These are phyloP conservation scores for Ilyonectria destructans DNA, from an alignment of 2,329 filamentous ascomycete genomes.

Conservation along the genomic window DNA sequence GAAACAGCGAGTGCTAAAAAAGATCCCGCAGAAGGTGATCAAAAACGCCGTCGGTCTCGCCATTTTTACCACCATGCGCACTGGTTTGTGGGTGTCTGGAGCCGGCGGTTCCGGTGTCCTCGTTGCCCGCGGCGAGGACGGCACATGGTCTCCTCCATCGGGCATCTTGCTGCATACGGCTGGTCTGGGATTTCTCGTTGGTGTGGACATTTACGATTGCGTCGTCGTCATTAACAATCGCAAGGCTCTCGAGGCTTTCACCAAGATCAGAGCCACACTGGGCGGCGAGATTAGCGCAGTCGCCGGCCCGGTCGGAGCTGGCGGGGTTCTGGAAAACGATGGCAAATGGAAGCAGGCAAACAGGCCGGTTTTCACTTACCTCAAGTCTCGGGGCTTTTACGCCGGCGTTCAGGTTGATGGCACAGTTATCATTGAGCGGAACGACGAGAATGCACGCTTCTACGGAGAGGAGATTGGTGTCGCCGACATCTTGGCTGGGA, in stretches of 20 bases:
- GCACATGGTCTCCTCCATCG: slow-evolving; percentile 83
- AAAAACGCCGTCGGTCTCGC: slow-evolving; percentile 77
- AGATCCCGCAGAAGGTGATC: slow-evolving; percentile 72
- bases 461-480: slow-evolving; percentile 75
- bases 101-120: slow-evolving; percentile 78
- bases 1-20: slow-evolving; percentile 65
- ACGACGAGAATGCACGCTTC: slow-evolving; percentile 88
- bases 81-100: slow-evolving; percentile 77
- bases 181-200: slow-evolving; percentile 84
- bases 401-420: slow-evolving; percentile 90
- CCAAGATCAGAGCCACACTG: slow-evolving; percentile 80
- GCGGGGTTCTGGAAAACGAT: slow-evolving; percentile 78
- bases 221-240: slow-evolving; percentile 87
- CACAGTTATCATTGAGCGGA: slow-evolving; percentile 86
- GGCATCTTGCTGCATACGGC: slow-evolving; percentile 87
- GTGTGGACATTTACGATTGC: slow-evolving; percentile 90
- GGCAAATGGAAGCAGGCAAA: slow-evolving; percentile 67
- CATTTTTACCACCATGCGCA: slow-evolving; percentile 80
- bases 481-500: slow-evolving; percentile 63
- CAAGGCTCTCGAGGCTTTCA: slow-evolving; percentile 83
- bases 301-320: slow-evolving; percentile 78
- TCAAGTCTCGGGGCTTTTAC: slow-evolving; percentile 91
- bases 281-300: slow-evolving; percentile 85
- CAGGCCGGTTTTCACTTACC: slow-evolving; percentile 72
- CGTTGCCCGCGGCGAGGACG: slow-evolving; percentile 74